Evolutionary conservation across 805 yeast genomes (phyloP).

Genomic region (Priceomyces melissophilus): DNA sequence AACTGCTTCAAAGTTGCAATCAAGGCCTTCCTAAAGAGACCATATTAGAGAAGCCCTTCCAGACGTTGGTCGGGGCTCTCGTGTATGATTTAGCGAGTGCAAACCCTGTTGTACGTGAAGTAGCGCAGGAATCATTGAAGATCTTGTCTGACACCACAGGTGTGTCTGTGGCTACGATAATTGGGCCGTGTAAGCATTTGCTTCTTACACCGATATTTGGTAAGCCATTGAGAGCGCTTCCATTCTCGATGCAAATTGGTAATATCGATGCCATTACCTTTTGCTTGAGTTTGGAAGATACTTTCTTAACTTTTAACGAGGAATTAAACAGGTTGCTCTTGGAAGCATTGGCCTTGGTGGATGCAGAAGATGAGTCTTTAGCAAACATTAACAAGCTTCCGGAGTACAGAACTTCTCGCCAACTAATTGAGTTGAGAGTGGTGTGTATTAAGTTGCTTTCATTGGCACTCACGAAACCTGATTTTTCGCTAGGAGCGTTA

Average conservation of each 20-base stretch:
- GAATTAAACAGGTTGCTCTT: conserved; percentile 79
- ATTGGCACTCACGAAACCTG: conserved; percentile 79
- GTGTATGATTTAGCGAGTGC: conserved; percentile 93
- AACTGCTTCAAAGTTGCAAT: conserved; percentile 65
- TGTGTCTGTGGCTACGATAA: conserved; percentile 68
- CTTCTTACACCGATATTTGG: conserved; percentile 92
- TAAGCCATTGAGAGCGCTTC: conserved; percentile 92
- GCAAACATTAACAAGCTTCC: conserved; percentile 82
- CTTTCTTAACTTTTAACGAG: conserved; percentile 83
- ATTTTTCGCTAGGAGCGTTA: conserved; percentile 69
- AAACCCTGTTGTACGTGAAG: conserved; percentile 73
- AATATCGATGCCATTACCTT: conserved; percentile 96
- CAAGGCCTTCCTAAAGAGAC: conserved; percentile 55
- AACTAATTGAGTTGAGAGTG: conserved; percentile 79
- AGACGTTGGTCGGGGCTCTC: conserved; percentile 78
- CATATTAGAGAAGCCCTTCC: conserved; percentile 68
- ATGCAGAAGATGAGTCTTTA: conserved; percentile 95
- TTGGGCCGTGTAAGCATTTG: conserved; percentile 79
- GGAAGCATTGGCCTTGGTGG: conserved; percentile 92
- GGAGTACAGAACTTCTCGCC: conserved; percentile 86
- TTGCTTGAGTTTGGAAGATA: conserved; percentile 74
- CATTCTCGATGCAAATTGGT: conserved; percentile 98
- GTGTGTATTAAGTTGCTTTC: conserved; percentile 85
- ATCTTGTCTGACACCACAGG: conserved; percentile 67
- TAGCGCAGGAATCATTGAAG: conserved; percentile 68